Percentiles rank a stretch among this genome's conserved stretches.
These are phyloP conservation scores for Magnaporthales sp. DNA, from an alignment of 2,329 filamentous ascomycete species.

Conservation along the genomic window DNA sequence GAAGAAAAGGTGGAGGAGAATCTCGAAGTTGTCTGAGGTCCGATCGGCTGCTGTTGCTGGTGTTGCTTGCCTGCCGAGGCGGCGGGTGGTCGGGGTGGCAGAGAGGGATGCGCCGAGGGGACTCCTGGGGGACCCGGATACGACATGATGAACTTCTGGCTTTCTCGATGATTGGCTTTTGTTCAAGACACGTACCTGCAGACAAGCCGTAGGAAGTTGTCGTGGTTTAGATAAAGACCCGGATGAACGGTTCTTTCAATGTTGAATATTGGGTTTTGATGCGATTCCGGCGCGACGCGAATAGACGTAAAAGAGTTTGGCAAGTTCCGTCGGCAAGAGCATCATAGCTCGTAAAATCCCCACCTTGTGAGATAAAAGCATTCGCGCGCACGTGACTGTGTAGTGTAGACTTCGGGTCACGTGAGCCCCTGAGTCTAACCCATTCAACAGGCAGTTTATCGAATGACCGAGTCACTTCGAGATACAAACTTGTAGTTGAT, in stretches of 20 bases:
- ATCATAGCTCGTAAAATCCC: background rate
- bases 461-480: too few relatives aligned
- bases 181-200: background rate
- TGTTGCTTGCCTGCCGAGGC: background rate
- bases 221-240: background rate
- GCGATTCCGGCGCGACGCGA: background rate
- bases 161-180: background rate
- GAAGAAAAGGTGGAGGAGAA: slow-evolving; percentile 24
- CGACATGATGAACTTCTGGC: slow-evolving; percentile 14
- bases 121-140: slow-evolving; percentile 16
- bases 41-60: slow-evolving; percentile 2
- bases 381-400: background rate
- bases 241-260: background rate
- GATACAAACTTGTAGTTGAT: too few relatives aligned
- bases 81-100: slow-evolving; percentile 13
- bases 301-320: background rate
- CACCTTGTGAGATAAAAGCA: background rate
- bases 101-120: slow-evolving; percentile 13
- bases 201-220: background rate
- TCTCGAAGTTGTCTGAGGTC: background rate
- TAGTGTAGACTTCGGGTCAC: background rate
- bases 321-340: background rate
- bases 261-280: background rate
- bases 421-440: background rate
- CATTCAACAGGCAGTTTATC: background rate